Evolutionary conservation across 106 monocot species (phyloP), one percentile per base, ranked within the genome.

Genomic region (Apostasia shenzhenica): DNA sequence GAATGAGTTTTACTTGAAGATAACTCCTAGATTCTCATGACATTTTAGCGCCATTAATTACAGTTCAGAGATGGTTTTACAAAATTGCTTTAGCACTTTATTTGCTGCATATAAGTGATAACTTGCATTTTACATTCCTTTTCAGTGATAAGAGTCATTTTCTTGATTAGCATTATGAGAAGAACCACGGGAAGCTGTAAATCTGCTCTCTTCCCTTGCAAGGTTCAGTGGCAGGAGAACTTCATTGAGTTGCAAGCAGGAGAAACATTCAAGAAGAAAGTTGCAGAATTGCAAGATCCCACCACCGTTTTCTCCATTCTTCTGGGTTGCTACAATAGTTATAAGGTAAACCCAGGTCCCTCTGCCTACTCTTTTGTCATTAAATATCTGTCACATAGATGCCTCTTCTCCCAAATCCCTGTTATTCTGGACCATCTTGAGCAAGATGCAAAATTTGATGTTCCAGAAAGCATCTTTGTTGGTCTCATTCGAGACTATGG

Each of bases 361-460:
- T 80, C 83, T 13, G 86, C 79, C 0, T 87, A 84, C 73, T 73
- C 80, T 40, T 82, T 82, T 48, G n/a, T 74, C 49, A 68, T 87
- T 26, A 73, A 72, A 3, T 65, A 75, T 55, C 55, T 80, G 8
- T 65, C 69, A 45, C 80, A 54, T 2, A 69, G 58, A 9, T 48
- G 43, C 10, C 61, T 71, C 8, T 67, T 76, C 66, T 50, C 61
- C 3, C 75, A 76, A 0, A 57, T 91, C 50, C 67, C 80, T 55
- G 54, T 45, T 2, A 41, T 87, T 45, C 75, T 87, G 1, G 43
- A 77, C 49, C 81, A 80, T 57, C 84, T 85, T 55, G 84, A 87
- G 61, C 73, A 67, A 6, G 44, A 44, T 11, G 80, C 66, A 47
- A 74, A 60, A 1, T 74, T 80, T 43, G 78, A 81, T 48, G 67